Evolutionary conservation across 2,329 filamentous ascomycete genomes (phyloP).

Genomic region (Venturia effusa): DNA sequence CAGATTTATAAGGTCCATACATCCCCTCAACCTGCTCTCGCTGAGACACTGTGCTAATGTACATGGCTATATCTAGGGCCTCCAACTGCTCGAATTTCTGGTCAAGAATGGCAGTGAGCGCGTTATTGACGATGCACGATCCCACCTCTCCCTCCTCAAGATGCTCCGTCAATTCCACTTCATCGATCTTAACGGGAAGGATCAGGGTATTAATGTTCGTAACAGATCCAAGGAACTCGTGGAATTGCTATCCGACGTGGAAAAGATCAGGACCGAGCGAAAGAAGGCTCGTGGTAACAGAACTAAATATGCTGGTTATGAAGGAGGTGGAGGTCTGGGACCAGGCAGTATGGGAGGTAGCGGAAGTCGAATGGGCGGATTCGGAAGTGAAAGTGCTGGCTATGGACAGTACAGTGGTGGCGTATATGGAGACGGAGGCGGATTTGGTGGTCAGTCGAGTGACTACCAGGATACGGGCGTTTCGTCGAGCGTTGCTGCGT

Average conservation of each 20-base stretch:
- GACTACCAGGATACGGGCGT: conserved; percentile 15
- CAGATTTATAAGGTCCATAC: conserved; percentile 85
- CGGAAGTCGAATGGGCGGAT: conserved; percentile 83
- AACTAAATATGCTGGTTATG: conserved; percentile 91
- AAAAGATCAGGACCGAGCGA: conserved; percentile 60
- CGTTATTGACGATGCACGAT: conserved; percentile 92
- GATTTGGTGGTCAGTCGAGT: conserved; percentile 68
- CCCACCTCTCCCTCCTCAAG: conserved; percentile 88
- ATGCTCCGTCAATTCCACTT: conserved; percentile 98
- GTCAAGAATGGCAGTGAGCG: conserved; percentile 97
- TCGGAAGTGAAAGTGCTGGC: conserved; percentile 60
- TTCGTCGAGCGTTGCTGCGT: conserved; percentile 53
- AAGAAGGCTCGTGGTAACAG: conserved; percentile 88
- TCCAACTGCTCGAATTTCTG: conserved; percentile 92
- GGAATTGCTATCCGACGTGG: conserved; percentile 86
- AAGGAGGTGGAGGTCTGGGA: conserved; percentile 58
- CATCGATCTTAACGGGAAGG: conserved; percentile 93
- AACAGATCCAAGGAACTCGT: conserved; percentile 93
- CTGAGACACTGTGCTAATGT: not conserved
- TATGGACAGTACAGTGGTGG: conserved; percentile 60
- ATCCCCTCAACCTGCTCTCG: not conserved
- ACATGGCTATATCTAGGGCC: conserved; percentile 34
- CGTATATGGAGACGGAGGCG: conserved; percentile 93
- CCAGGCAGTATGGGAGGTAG: conserved; percentile 39
- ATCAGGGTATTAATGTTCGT: conserved; percentile 94